Percentiles rank a stretch among this genome's conserved stretches.
phyloP scores from a whole-genome alignment of 352 stramenopile species.

The Globisporangium paroecandrum region DNA sequence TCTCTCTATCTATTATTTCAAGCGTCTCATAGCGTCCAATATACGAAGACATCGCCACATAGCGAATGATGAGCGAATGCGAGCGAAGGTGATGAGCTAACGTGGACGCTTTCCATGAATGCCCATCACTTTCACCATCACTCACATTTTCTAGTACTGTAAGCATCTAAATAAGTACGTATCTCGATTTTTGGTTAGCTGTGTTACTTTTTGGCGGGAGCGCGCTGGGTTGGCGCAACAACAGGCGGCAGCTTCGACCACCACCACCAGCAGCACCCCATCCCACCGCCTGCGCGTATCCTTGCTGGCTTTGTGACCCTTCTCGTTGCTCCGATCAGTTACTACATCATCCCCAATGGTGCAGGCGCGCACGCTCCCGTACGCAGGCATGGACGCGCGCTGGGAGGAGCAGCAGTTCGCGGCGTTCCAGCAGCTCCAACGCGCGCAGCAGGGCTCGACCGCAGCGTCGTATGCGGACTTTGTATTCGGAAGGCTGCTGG shows the following conservation, averaged over 20 bases:
- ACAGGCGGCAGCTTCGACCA: neutral
- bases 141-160: neutral
- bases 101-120: neutral
- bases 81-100: too few species aligned
- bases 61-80: too few species aligned
- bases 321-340: neutral
- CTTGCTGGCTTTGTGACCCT: neutral
- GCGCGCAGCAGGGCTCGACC: conserved; percentile 16
- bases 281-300: neutral
- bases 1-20: neutral
- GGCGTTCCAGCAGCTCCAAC: conserved; percentile 28
- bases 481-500: conserved; percentile 57
- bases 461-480: conserved; percentile 32
- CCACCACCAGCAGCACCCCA: neutral
- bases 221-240: neutral
- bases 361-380: conserved; percentile 33
- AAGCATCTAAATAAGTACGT: neutral
- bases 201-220: neutral
- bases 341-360: neutral
- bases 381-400: conserved; percentile 48
- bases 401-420: conserved; percentile 54
- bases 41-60: too few species aligned
- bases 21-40: neutral
- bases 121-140: neutral
- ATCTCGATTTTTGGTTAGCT: neutral